phyloP scores from a whole-genome alignment of 2,329 filamentous ascomycete genomes.

The Paraconiothyrium brasiliense region DNA sequence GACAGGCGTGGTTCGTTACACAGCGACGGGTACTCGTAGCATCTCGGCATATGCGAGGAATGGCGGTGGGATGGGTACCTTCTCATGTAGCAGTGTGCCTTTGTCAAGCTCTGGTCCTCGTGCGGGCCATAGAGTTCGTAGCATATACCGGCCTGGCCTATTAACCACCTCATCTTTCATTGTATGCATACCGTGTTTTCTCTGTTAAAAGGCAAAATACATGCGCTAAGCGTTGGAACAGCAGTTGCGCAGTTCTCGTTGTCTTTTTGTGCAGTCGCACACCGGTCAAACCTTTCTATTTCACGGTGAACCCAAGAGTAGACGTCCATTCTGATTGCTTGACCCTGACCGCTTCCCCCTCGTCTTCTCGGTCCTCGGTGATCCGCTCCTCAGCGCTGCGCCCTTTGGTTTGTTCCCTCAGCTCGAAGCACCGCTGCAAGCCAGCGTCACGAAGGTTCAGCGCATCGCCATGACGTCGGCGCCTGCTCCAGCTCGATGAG shows the following conservation, averaged over 20 bases:
- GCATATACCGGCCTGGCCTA: background rate
- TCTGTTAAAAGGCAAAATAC: too few species aligned
- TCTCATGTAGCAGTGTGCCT: background rate
- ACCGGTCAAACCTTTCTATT: too few species aligned
- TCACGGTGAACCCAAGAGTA: too few species aligned
- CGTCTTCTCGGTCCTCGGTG: background rate
- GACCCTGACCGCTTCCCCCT: too few species aligned
- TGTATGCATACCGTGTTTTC: too few species aligned
- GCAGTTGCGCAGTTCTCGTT: too few species aligned
- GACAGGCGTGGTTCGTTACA: background rate
- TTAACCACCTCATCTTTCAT: background rate
- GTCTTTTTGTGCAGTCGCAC: too few species aligned
- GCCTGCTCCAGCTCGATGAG: background rate
- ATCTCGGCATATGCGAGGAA: background rate
- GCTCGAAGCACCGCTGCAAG: background rate
- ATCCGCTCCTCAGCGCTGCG: background rate
- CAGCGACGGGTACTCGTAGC: background rate
- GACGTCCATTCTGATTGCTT: too few species aligned
- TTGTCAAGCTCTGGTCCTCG: background rate
- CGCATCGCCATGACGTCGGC: conserved; percentile 7
- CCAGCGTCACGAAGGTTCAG: background rate
- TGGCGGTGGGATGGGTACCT: background rate
- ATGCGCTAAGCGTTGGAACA: too few species aligned
- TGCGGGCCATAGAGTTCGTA: background rate
- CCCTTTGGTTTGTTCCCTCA: background rate